Evolutionary conservation across 441 rosid species (phyloP), one percentile per base, ranked within the genome.

Genomic region (Brassica hybrid): DNA sequence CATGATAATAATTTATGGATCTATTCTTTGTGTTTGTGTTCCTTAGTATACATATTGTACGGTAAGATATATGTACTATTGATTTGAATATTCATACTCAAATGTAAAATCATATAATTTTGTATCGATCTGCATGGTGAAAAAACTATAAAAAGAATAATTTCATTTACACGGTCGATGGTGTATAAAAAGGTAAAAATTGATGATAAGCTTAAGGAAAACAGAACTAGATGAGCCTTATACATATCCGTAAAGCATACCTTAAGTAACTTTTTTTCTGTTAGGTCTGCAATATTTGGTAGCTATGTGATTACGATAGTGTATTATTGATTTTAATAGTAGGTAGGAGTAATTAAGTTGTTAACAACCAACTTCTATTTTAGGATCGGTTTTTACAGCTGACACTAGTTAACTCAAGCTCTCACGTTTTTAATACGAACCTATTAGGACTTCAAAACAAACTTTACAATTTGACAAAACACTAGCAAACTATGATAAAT

Each of bases 341-440:
- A 32, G 43, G 70, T 19, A 32, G 21, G 14, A 41, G n/a, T 32
- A 18, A 50, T 23, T 59, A 59, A 64, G 38, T 19, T 60, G 64
- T 25, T 60, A 60, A 59, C 16, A 58, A 30, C 23, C 56, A 59
- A 13, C 14, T 38, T 36, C 75, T 27, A 16, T 52, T 34, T 45
- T 23, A 7, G 45, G 68, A 52, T 62, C 12, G 25, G 3, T 62
- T 67, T 61, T 62, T 41, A 61, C 65, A 56, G 56, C 19, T 75
- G 68, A n/a, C 71, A 69, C 48, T 67, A 58, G 7, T 58, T 58
- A 67, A 43, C 48, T 75, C 68, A 68, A 68, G 57, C 62, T 61
- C 73, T 67, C 12, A 62, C 43, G 12, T 30, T 43, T 75, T 43
- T 8, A 41, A 36, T 56, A 65, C 58, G 30, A 64, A 64, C 19